A percentile compares a stretch with the other conserved stretches of the same genome.
Evolutionary conservation across 2,329 filamentous ascomycete species (phyloP).

Genomic region (Sporothrix globosa): DNA sequence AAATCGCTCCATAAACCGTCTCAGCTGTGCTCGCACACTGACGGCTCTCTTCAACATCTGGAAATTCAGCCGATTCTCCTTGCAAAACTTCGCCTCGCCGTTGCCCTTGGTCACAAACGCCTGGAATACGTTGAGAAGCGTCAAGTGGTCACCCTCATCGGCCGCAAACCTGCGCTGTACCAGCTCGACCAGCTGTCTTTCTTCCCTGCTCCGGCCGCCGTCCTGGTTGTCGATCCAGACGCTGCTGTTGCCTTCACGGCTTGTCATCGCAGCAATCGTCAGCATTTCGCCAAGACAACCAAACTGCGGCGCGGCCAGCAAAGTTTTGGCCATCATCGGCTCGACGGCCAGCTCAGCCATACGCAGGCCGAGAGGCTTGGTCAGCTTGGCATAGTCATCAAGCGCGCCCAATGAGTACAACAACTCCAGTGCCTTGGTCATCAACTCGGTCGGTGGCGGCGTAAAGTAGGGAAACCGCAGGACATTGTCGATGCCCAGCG

Average conservation of each 20-base stretch:
- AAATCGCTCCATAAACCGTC: constrained; percentile 84
- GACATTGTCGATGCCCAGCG: constrained; percentile 92
- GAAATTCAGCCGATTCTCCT: constrained; percentile 84
- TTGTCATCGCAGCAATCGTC: constrained; percentile 92
- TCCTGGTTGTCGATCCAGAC: constrained; percentile 82
- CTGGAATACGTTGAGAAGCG: constrained; percentile 90
- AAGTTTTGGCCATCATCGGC: constrained; percentile 91
- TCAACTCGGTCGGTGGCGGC: constrained; percentile 79
- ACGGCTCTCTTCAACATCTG: constrained; percentile 80
- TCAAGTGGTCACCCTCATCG: constrained; percentile 92
- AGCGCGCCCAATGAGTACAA: constrained; percentile 84
- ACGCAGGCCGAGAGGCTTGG: constrained; percentile 78
- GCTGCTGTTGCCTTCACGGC: constrained; percentile 74
- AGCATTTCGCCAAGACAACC: constrained; percentile 83
- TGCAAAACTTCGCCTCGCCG: constrained; percentile 84
- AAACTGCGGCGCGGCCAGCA: constrained; percentile 75
- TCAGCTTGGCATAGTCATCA: constrained; percentile 88
- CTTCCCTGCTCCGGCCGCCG: constrained; percentile 48
- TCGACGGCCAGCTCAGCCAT: constrained; percentile 95
- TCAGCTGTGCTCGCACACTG: constrained; percentile 83
- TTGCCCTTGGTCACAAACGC: constrained; percentile 81
- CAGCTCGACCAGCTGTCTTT: constrained; percentile 74
- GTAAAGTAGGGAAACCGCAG: constrained; percentile 88
- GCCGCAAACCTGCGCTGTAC: constrained; percentile 81
- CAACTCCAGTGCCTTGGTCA: constrained; percentile 84